Evolutionary conservation across 805 yeast species (phyloP).

Genomic region (Hyphopichia homilentoma): DNA sequence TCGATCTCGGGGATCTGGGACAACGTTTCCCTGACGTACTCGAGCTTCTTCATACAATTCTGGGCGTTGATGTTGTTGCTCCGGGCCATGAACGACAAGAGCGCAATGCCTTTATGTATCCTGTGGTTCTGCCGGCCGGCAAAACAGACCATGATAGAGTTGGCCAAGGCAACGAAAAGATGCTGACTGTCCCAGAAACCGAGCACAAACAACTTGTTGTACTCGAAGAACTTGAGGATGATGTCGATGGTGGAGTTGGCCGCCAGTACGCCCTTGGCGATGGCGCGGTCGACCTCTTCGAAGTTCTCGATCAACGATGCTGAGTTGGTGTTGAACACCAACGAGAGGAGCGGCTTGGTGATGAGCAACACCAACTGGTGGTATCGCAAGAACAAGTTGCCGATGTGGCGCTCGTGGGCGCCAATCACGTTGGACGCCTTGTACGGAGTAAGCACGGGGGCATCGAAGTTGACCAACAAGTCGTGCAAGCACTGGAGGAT

Average conservation of each 20-base stretch:
- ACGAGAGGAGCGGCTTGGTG: constrained; percentile 30
- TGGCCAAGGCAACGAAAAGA: constrained; percentile 28
- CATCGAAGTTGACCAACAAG: constrained; percentile 29
- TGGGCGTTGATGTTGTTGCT: constrained; percentile 33
- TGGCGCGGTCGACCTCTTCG: constrained; percentile 19
- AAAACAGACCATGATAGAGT: constrained; percentile 24
- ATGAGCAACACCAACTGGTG: constrained; percentile 30
- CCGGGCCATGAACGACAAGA: constrained; percentile 31
- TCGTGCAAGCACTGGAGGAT: constrained; percentile 25
- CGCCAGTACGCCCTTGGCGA: constrained; percentile 24
- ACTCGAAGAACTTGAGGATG: constrained; percentile 22
- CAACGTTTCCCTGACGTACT: constrained; percentile 18
- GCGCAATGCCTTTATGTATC: constrained; percentile 21
- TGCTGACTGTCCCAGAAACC: constrained; percentile 42
- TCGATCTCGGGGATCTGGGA: constrained; percentile 20
- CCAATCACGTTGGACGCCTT: constrained; percentile 16
- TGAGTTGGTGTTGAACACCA: constrained; percentile 25
- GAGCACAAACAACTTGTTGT: constrained; percentile 24
- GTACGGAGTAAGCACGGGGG: constrained; percentile 21
- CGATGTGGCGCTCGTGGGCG: constrained; percentile 20
- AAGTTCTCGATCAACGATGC: constrained; percentile 18
- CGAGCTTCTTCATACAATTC: constrained; percentile 24
- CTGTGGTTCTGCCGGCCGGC: constrained; percentile 14
- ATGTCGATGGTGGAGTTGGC: constrained; percentile 30
- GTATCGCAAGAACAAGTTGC: constrained; percentile 33